Evolutionary conservation across 306 rosid genomes (phyloP), one percentile per base, ranked within the genome.

Genomic region (Heteromeles arbutifolia): DNA sequence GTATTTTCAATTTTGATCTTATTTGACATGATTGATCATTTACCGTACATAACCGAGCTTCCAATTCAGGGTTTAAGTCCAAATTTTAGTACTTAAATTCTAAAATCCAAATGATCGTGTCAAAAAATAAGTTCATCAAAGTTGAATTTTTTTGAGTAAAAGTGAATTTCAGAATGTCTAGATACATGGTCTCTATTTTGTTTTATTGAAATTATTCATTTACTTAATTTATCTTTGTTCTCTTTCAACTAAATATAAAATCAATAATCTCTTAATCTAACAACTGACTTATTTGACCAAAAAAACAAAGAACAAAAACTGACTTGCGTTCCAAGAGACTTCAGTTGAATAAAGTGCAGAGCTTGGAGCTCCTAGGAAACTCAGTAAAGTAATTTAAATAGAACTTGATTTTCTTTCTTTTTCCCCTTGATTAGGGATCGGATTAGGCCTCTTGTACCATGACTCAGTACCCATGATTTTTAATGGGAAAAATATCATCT

Each of bases 171-270:
- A 0, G 41, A 7, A 37, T 37, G 41, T 37, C 41, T 37, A 37
- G 2, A 7, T 2, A 37, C 41, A 7, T 37, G 41, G 41, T 37
- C 41, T 37, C 9, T 37, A 37, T 37, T 37, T 37, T 37, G 41
- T 37, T 37, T 7, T 37, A 7, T 37, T 37, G 41, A 37, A 37
- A 37, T 37, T 37, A 37, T 37, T 37, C n/a, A 31, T 7, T 3
- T 31, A n/a, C 3, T 8, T 71, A 1, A 18, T 13, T 21, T 54
- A 11, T 21, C n/a, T 6, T 32, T 18, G 58, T n/a, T 54, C 48
- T 29, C 75, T 54, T 71, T n/a, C n/a, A 54, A 54, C 76, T 32
- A 22, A 57, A 57, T 72, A 34, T 72, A 56, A 32, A 72, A 72
- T 56, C 58, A 56, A 62, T 21, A 15, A 39, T 72, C 66, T 37